These are phyloP conservation scores for Salvia rosmarinus DNA, from an alignment of 257 asterid genomes.

Conservation along the genomic window DNA sequence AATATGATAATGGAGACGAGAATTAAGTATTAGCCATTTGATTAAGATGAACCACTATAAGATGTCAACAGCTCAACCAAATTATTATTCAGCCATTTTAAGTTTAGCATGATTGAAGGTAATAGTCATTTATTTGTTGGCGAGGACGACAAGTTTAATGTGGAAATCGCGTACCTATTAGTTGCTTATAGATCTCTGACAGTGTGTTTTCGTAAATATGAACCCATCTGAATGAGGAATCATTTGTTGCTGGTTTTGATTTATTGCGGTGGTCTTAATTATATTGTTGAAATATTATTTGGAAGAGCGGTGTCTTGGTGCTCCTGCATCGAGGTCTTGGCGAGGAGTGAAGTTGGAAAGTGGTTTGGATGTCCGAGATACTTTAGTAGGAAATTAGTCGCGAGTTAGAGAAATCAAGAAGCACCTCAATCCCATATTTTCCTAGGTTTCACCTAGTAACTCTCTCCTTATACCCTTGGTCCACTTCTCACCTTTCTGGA, in stretches of 20 bases:
- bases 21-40: too few species aligned
- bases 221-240: neutral
- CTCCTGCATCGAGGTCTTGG: neutral
- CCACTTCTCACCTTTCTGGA: slow-evolving; percentile 3
- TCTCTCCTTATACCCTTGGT: neutral
- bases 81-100: neutral
- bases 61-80: neutral
- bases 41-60: neutral
- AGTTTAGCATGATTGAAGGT: neutral
- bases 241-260: neutral
- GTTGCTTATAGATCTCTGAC: slow-evolving; percentile 21
- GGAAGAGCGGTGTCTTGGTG: slow-evolving; percentile 5
- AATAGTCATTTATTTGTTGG: neutral
- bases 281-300: neutral
- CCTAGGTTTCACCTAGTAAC: slow-evolving; percentile 5
- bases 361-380: too few species aligned
- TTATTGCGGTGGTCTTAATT: neutral
- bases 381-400: too few species aligned
- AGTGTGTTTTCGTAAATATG: neutral
- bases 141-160: neutral
- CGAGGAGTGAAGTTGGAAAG: neutral
- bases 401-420: too few species aligned
- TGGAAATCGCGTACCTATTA: neutral
- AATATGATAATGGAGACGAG: too few species aligned
- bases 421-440: neutral